Conservation (phyloP, 805 yeast species). For the Suhomyces xylopsoci region DNA sequence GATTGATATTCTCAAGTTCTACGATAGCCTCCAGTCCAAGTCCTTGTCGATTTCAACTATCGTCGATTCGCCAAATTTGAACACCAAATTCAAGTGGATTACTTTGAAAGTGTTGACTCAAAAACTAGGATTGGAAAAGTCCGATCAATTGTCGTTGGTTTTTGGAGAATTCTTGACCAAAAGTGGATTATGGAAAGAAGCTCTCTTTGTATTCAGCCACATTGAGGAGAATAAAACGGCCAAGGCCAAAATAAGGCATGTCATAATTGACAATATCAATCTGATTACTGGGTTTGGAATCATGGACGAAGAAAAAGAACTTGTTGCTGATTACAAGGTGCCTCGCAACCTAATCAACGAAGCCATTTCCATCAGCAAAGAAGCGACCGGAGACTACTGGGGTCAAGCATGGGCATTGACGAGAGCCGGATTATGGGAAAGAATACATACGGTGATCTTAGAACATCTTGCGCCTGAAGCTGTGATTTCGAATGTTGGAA, state of each 20-base stretch:
- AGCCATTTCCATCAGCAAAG: conserved; percentile 58
- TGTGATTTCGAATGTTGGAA: conserved; percentile 47
- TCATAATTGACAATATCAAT: conserved; percentile 33
- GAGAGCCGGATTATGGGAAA: conserved; percentile 54
- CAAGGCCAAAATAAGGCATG: conserved; percentile 34
- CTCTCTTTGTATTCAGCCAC: conserved; percentile 63
- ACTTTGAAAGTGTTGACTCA: conserved; percentile 40
- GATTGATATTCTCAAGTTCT: conserved; percentile 21
- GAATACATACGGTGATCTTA: conserved; percentile 61
- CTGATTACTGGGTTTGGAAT: conserved; percentile 18
- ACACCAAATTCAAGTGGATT: conserved; percentile 50
- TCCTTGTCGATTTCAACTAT: not conserved
- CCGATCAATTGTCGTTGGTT: conserved; percentile 26
- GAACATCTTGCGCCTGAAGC: conserved; percentile 68
- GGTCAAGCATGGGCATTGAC: conserved; percentile 61
- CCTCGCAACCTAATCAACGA: conserved; percentile 50
- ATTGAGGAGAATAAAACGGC: conserved; percentile 47
- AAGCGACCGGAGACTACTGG: conserved; percentile 48
- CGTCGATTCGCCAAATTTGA: conserved; percentile 17
- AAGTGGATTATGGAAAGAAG: conserved; percentile 51
- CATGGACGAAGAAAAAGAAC: conserved; percentile 28
- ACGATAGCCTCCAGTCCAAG: conserved; percentile 6
- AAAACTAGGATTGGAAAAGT: conserved; percentile 7
- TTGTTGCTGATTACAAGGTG: conserved; percentile 41
- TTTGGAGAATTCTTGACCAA: conserved; percentile 50